Percentiles rank a stretch among this genome's conserved stretches.
These are phyloP conservation scores for Microsporum audouinii DNA, from an alignment of 2,329 filamentous ascomycete species.

Conservation along the genomic window DNA sequence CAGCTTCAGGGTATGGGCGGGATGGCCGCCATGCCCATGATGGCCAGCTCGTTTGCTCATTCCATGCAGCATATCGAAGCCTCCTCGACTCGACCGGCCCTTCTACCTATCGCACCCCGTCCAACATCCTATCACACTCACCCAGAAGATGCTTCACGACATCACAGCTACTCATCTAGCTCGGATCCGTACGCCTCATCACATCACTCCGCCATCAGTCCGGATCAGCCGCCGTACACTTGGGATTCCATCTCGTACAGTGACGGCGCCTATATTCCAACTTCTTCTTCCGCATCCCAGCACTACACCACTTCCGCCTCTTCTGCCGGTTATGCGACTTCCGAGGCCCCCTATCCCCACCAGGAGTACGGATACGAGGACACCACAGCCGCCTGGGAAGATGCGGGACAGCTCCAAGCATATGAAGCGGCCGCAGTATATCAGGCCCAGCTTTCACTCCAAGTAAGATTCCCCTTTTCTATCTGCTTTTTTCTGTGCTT, in stretches of 20 bases:
- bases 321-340: neutral
- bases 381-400: neutral
- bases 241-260: constrained; percentile 2
- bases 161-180: neutral
- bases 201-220: neutral
- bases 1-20: constrained; percentile 14
- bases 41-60: constrained; percentile 8
- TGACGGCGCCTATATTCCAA: neutral
- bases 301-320: neutral
- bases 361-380: neutral
- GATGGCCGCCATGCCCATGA: constrained; percentile 4
- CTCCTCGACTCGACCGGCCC: constrained; percentile 7
- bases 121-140: constrained; percentile 7
- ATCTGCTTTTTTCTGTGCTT: neutral
- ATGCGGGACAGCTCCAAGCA: neutral
- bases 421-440: constrained; percentile 5
- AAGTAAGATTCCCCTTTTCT: constrained; percentile 8
- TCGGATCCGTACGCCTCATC: neutral
- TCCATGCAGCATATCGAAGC: constrained; percentile 8
- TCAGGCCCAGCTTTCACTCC: constrained; percentile 6
- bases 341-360: neutral
- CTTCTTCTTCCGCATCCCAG: neutral
- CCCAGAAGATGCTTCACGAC: neutral
- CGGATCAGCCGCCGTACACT: neutral
- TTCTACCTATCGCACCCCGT: constrained; percentile 16